phyloP scores from a whole-genome alignment of 176 grass and related monocot species.

The Olyra latifolia region DNA sequence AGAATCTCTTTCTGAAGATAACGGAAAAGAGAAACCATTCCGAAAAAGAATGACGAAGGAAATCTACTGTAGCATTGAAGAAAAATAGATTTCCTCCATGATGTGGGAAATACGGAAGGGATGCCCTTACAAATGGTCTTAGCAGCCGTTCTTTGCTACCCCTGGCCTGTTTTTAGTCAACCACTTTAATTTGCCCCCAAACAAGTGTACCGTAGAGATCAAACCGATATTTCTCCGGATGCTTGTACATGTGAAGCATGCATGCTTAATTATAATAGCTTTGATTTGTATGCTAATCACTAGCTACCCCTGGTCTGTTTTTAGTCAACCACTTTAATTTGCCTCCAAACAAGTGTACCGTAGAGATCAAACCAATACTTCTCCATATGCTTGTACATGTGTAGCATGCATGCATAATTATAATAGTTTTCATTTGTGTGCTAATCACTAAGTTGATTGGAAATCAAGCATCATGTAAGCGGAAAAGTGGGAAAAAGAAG shows the following conservation, averaged over 20 bases:
- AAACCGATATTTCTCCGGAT: too few relatives aligned
- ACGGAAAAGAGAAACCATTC: too few relatives aligned
- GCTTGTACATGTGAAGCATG: background rate
- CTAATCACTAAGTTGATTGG: slow-evolving; percentile 1
- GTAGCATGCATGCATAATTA: too few relatives aligned
- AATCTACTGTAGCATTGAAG: too few relatives aligned
- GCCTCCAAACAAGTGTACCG: background rate
- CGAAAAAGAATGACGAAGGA: too few relatives aligned
- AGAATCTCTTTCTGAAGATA: too few relatives aligned
- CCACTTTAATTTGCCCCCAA: slow-evolving; percentile 6
- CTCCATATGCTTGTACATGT: background rate
- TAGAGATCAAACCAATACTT: background rate
- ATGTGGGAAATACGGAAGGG: too few relatives aligned
- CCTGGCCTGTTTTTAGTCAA: slow-evolving; percentile 2
- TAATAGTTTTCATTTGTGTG: background rate
- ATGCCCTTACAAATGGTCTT: too few relatives aligned
- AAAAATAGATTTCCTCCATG: too few relatives aligned
- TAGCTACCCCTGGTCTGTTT: background rate
- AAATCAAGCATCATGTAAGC: background rate
- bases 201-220: background rate
- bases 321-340: slow-evolving; percentile 19
- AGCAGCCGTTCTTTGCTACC: slow-evolving; percentile 34
- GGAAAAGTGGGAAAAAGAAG: background rate
- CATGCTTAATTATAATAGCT: background rate
- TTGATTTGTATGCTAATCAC: background rate